Evolutionary conservation across 805 yeast genomes (phyloP).

Genomic region (Cyberlindnera amylophila): DNA sequence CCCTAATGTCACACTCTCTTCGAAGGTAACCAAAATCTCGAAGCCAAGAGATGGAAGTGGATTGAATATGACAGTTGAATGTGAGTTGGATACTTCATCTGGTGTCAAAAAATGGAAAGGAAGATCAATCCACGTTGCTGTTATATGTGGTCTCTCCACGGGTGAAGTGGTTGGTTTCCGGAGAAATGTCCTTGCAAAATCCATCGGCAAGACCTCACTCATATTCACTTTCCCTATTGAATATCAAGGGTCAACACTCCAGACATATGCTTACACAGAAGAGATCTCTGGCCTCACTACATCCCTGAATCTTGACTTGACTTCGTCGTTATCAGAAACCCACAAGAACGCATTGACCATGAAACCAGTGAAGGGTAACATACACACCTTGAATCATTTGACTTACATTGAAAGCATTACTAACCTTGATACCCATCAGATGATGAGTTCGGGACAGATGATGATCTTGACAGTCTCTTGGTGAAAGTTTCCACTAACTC

Average conservation of each 20-base stretch:
- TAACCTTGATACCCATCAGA: constrained; percentile 13
- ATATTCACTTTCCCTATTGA: constrained; percentile 24
- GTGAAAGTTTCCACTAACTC: constrained; percentile 16
- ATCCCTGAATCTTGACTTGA: constrained; percentile 7
- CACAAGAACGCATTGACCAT: neutral
- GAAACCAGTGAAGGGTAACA: neutral
- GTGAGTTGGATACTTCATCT: neutral
- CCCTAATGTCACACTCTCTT: constrained; percentile 34
- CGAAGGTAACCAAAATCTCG: constrained; percentile 15
- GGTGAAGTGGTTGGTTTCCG: constrained; percentile 44
- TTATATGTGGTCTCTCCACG: constrained; percentile 28
- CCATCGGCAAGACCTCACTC: constrained; percentile 27
- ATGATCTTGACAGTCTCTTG: constrained; percentile 30
- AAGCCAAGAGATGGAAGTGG: constrained; percentile 10
- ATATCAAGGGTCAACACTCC: constrained; percentile 23
- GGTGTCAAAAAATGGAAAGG: constrained; percentile 21
- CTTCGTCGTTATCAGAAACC: neutral
- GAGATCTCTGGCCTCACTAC: constrained; percentile 33
- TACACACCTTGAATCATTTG: constrained; percentile 10
- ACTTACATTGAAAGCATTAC: constrained; percentile 1
- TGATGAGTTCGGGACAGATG: constrained; percentile 21
- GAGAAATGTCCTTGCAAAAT: constrained; percentile 31
- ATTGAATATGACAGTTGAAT: constrained; percentile 1
- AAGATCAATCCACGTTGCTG: constrained; percentile 30
- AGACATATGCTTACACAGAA: constrained; percentile 34